A percentile compares a stretch with the other conserved stretches of the same genome.
Evolutionary conservation across 257 asterid genomes (phyloP).

Genomic region (Cordia subcordata): DNA sequence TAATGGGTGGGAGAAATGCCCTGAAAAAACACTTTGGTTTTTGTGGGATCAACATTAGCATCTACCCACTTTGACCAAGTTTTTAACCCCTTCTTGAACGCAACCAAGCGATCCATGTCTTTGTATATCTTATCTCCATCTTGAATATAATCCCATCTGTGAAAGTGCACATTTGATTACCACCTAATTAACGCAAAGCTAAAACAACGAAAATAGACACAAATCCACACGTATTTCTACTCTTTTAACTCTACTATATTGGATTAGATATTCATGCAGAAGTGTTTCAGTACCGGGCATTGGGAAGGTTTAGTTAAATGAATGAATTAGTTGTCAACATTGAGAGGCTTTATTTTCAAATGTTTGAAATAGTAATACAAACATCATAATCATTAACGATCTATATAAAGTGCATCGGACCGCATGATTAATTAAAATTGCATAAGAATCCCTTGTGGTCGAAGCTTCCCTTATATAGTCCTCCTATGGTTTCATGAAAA

Average conservation of each 20-base stretch:
- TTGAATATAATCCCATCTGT: slow-evolving; percentile 76
- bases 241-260: too few species aligned
- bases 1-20: slow-evolving; percentile 88
- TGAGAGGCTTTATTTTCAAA: too few species aligned
- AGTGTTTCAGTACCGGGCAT: too few species aligned
- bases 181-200: not conserved
- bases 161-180: slow-evolving; percentile 1
- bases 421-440: too few species aligned
- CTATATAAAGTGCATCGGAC: too few species aligned
- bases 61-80: slow-evolving; percentile 88
- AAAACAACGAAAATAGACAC: not conserved
- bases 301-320: not conserved
- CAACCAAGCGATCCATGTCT: slow-evolving; percentile 68
- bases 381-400: too few species aligned
- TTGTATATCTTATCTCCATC: slow-evolving; percentile 34
- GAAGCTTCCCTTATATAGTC: too few species aligned
- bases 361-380: too few species aligned
- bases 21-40: slow-evolving; percentile 58
- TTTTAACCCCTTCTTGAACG: slow-evolving; percentile 48
- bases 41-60: slow-evolving; percentile 41
- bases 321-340: too few species aligned
- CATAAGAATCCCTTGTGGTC: too few species aligned
- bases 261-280: not conserved
- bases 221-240: too few species aligned
- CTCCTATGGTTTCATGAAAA: too few species aligned